Conservation (phyloP, 2,329 filamentous ascomycete genomes). For the Endoconidiophora polonica region DNA sequence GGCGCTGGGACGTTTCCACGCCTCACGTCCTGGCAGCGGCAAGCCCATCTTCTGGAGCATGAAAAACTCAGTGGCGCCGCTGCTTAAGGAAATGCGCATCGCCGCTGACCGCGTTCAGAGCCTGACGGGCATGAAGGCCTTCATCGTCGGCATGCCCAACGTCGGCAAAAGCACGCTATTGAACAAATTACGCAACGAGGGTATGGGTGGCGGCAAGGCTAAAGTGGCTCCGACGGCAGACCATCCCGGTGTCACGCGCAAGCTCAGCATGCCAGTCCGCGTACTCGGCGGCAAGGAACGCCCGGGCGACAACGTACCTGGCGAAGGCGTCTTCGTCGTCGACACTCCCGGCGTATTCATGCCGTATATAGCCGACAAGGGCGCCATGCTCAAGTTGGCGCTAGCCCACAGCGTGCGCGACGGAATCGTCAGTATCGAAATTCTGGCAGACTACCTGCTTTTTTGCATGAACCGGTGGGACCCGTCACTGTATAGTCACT, state of each 20-base stretch:
- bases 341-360: conserved; percentile 95
- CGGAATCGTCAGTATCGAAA: conserved; percentile 59
- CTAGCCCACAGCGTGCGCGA: conserved; percentile 85
- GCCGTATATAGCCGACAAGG: conserved; percentile 69
- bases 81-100: conserved; percentile 24
- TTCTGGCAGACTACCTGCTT: conserved; percentile 78
- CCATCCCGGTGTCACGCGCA: conserved; percentile 79
- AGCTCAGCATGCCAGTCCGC: conserved; percentile 68
- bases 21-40: conserved; percentile 10
- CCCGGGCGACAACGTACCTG: conserved; percentile 20
- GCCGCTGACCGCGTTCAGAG: conserved; percentile 26
- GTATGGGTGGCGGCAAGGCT: conserved; percentile 27
- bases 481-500: conserved; percentile 43
- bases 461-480: conserved; percentile 61
- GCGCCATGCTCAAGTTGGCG: conserved; percentile 89
- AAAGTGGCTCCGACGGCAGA: conserved; percentile 73
- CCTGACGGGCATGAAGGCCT: conserved; percentile 65
- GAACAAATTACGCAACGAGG: conserved; percentile 60
- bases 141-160: conserved; percentile 96
- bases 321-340: conserved; percentile 59
- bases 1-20: conserved; percentile 17
- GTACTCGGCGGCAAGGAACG: conserved; percentile 32
- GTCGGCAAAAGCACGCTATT: conserved; percentile 92
- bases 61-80: conserved; percentile 20
- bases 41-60: conserved; percentile 29